Conservation (phyloP, 345 rosid species). For the Lepidium africanum region DNA sequence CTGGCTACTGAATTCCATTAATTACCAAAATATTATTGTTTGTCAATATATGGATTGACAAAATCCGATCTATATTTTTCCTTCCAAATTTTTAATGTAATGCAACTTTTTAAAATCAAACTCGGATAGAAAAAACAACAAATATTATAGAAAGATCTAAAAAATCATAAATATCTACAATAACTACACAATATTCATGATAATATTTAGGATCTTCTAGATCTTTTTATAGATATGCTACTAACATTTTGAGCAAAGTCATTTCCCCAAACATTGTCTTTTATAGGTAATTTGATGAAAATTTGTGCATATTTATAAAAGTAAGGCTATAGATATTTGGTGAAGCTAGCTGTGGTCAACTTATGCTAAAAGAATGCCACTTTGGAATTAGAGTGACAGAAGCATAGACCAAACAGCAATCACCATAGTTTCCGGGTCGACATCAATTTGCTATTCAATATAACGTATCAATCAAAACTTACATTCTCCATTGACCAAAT, state of each 20-base stretch:
- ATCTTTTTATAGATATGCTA: too few relatives aligned
- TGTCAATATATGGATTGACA: background rate
- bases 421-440: conserved; percentile 15
- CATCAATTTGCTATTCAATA: conserved; percentile 6
- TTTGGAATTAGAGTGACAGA: conserved; percentile 7
- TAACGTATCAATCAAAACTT: background rate
- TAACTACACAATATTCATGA: too few relatives aligned
- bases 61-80: too few relatives aligned
- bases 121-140: too few relatives aligned
- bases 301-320: background rate
- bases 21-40: background rate
- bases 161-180: too few relatives aligned
- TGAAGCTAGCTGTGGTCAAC: conserved; percentile 11
- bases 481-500: background rate
- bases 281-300: background rate
- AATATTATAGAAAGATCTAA: too few relatives aligned
- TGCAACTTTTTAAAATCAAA: too few relatives aligned
- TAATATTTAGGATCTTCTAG: too few relatives aligned
- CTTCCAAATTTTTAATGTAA: too few relatives aligned
- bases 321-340: background rate
- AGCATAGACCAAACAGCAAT: conserved; percentile 17
- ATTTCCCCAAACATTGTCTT: background rate
- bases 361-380: conserved; percentile 17
- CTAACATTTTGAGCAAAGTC: too few relatives aligned
- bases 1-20: background rate